Conservation (phyloP, 257 asterid species). For the Leonotis leonurus region DNA sequence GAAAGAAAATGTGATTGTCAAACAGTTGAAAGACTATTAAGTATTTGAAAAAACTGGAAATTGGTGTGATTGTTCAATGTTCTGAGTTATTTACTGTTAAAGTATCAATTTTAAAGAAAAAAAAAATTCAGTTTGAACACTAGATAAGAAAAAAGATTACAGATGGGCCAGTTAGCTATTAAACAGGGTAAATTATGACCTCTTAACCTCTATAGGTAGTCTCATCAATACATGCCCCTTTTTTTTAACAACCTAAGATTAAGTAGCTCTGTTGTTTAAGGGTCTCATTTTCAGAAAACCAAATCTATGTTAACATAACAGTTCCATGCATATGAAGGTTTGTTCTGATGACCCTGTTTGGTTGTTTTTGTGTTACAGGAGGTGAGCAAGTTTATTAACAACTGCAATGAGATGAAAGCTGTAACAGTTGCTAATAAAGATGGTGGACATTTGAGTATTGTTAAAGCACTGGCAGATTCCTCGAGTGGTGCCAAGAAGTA, state of each 20-base stretch:
- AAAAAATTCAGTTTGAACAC: not conserved
- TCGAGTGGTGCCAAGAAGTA: slow-evolving; percentile 50
- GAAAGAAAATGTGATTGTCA: too few relatives aligned
- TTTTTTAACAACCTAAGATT: not conserved
- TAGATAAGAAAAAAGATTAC: not conserved
- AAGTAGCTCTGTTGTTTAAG: not conserved
- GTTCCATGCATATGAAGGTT: not conserved
- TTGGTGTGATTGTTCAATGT: not conserved
- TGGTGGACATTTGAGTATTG: slow-evolving; percentile 76
- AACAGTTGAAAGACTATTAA: too few relatives aligned
- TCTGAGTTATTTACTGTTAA: not conserved
- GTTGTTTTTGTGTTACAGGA: slow-evolving; percentile 26
- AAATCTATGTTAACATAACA: not conserved
- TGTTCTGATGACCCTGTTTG: not conserved
- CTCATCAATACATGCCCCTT: not conserved
- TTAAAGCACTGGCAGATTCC: slow-evolving; percentile 40
- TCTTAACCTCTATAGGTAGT: not conserved
- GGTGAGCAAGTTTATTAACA: slow-evolving; percentile 41
- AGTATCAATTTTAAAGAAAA: not conserved
- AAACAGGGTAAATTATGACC: not conserved
- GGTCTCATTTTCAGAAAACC: not conserved
- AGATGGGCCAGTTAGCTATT: not conserved
- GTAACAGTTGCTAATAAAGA: slow-evolving; percentile 81
- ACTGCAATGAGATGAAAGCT: slow-evolving; percentile 56
- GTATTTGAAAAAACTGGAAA: not conserved